Conservation (phyloP, 179 eudicot genomes). For the Spergularia azorica region DNA sequence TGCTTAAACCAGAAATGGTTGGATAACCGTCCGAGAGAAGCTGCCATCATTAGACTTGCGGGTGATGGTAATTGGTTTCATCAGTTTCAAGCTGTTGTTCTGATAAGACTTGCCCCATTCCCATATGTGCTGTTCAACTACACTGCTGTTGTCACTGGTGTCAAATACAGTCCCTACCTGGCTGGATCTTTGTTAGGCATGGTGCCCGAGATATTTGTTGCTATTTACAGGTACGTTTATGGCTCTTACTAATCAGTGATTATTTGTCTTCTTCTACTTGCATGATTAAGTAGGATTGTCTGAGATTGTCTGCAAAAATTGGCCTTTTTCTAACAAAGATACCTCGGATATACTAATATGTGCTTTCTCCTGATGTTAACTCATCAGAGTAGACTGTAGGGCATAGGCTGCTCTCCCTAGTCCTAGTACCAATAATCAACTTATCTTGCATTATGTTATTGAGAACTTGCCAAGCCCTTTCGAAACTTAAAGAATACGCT, state of each 20-base stretch:
- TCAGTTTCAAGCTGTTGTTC: conserved; percentile 37
- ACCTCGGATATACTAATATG: too few relatives aligned
- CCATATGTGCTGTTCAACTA: conserved; percentile 36
- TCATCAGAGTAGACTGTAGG: too few relatives aligned
- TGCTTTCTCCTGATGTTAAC: too few relatives aligned
- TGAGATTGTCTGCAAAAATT: background rate
- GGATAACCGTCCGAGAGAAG: conserved; percentile 30
- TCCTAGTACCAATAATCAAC: too few relatives aligned
- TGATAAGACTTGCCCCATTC: conserved; percentile 35
- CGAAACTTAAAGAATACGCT: too few relatives aligned
- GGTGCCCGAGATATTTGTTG: conserved; percentile 31
- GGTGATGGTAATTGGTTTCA: conserved; percentile 43
- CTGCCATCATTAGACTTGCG: conserved; percentile 33
- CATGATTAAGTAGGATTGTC: background rate
- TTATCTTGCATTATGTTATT: too few relatives aligned
- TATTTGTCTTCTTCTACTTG: background rate
- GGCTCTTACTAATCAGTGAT: too few relatives aligned
- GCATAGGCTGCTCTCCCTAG: too few relatives aligned
- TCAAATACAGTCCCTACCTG: conserved; percentile 30
- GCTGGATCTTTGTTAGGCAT: conserved; percentile 35
- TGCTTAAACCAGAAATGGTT: conserved; percentile 26
- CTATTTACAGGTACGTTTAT: conserved; percentile 38
- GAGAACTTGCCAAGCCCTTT: too few relatives aligned
- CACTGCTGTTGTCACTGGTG: conserved; percentile 34
- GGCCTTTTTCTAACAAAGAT: too few relatives aligned